Conservation (phyloP, 495 filamentous ascomycete genomes). For the Aspergillus asperescens region DNA sequence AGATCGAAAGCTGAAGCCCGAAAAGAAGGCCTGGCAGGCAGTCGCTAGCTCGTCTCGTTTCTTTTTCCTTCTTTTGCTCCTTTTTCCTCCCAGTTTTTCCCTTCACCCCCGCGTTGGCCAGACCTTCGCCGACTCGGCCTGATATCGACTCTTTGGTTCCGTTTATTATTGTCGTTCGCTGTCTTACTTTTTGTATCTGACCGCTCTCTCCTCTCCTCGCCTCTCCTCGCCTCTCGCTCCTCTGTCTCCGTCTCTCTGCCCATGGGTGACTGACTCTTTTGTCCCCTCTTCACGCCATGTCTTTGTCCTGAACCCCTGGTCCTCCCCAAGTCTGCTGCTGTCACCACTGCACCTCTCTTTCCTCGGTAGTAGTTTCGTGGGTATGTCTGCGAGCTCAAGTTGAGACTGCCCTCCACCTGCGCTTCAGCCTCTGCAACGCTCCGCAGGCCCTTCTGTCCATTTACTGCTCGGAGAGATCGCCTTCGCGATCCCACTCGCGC, state of each 20-base stretch:
- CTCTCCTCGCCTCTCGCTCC: constrained; percentile 9
- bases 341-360: not conserved
- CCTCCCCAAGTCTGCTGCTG: too few species aligned
- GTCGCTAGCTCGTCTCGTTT: constrained; percentile 6
- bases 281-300: not conserved
- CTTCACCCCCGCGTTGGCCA: constrained; percentile 25
- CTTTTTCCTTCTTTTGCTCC: constrained; percentile 5
- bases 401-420: too few species aligned
- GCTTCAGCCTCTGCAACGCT: too few species aligned
- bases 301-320: constrained; percentile 14
- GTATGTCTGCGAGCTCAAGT: not conserved
- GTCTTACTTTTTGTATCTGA: not conserved
- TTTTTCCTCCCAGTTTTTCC: not conserved
- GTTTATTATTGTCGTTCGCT: too few species aligned
- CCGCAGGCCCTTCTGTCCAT: constrained; percentile 4
- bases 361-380: too few species aligned
- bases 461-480: constrained; percentile 22
- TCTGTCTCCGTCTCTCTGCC: constrained; percentile 5
- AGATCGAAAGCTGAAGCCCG: too few species aligned
- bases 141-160: too few species aligned
- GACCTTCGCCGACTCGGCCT: constrained; percentile 10
- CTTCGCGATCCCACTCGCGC: constrained; percentile 33
- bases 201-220: constrained; percentile 1
- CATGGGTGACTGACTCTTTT: constrained; percentile 6
- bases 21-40: too few species aligned